Evolutionary conservation across 2,329 filamentous ascomycete species (phyloP).

Genomic region (Stemphylium beticola): DNA sequence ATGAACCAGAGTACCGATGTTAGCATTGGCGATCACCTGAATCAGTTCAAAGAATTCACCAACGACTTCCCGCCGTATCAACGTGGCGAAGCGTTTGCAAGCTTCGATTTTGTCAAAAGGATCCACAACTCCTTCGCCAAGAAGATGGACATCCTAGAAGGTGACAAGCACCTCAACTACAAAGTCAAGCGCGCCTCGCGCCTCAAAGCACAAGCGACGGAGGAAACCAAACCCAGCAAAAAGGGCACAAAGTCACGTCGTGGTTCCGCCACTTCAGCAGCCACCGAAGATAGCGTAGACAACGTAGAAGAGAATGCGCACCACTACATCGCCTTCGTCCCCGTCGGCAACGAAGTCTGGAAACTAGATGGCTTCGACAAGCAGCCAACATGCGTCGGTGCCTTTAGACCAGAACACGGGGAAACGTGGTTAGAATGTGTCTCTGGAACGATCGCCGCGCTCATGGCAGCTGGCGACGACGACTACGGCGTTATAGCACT

Average conservation of each 20-base stretch:
- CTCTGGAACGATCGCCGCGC: constrained; percentile 66
- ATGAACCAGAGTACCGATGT: constrained; percentile 73
- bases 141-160: constrained; percentile 67
- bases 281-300: constrained; percentile 51
- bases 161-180: constrained; percentile 73
- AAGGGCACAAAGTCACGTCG: constrained; percentile 51
- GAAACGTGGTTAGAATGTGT: constrained; percentile 72
- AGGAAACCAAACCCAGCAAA: constrained; percentile 41
- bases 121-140: constrained; percentile 87
- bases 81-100: constrained; percentile 76
- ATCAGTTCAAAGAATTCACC: constrained; percentile 76
- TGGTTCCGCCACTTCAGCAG: constrained; percentile 27
- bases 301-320: constrained; percentile 68
- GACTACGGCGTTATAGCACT: constrained; percentile 82
- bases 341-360: constrained; percentile 77
- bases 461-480: constrained; percentile 71
- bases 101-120: constrained; percentile 76
- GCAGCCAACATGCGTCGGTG: constrained; percentile 67
- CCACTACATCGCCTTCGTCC: constrained; percentile 91
- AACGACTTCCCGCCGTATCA: constrained; percentile 70
- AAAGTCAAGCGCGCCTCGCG: constrained; percentile 55
- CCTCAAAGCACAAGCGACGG: constrained; percentile 21
- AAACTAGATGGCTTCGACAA: constrained; percentile 84
- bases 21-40: constrained; percentile 71
- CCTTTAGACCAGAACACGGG: constrained; percentile 40